These are phyloP conservation scores for Populus hybrid DNA, from an alignment of 441 rosid genomes.

Conservation along the genomic window DNA sequence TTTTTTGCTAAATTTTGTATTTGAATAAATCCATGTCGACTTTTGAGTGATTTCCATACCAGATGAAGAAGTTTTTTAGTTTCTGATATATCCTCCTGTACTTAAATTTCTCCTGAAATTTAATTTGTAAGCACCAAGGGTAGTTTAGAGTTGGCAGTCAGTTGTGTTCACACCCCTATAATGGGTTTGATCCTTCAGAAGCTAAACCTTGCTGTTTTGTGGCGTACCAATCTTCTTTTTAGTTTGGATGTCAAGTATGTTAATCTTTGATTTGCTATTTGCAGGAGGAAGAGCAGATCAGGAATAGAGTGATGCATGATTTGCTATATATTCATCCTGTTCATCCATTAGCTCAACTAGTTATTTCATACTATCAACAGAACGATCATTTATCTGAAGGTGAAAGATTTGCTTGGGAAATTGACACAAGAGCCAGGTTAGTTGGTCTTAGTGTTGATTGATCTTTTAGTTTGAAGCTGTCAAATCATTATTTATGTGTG, in stretches of 20 bases:
- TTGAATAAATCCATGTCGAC: no score
- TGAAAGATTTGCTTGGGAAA: slow-evolving; percentile 40
- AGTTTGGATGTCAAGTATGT: slow-evolving; percentile 6
- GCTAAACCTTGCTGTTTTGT: not conserved
- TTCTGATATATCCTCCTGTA: not conserved
- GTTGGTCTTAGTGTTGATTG: slow-evolving; percentile 16
- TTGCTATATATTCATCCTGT: slow-evolving; percentile 59
- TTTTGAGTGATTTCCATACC: no score
- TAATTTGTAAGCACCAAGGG: not conserved
- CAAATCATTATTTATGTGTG: not conserved
- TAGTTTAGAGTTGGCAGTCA: not conserved
- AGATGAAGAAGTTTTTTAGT: no score
- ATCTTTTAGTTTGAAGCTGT: slow-evolving; percentile 5
- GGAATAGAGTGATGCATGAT: slow-evolving; percentile 85
- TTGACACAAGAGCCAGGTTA: slow-evolving; percentile 69
- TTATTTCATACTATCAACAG: slow-evolving; percentile 38
- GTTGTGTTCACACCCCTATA: no score
- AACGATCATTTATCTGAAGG: slow-evolving; percentile 25
- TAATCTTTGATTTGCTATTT: slow-evolving; percentile 17
- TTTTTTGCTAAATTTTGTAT: no score
- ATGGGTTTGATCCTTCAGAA: not conserved
- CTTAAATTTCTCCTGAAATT: not conserved
- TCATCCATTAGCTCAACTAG: slow-evolving; percentile 64
- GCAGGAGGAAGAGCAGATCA: slow-evolving; percentile 75
- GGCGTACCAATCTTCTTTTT: not conserved